Evolutionary conservation across 495 filamentous ascomycete genomes (phyloP), one percentile per base, ranked within the genome.

Genomic region (Annulohypoxylon nitens): DNA sequence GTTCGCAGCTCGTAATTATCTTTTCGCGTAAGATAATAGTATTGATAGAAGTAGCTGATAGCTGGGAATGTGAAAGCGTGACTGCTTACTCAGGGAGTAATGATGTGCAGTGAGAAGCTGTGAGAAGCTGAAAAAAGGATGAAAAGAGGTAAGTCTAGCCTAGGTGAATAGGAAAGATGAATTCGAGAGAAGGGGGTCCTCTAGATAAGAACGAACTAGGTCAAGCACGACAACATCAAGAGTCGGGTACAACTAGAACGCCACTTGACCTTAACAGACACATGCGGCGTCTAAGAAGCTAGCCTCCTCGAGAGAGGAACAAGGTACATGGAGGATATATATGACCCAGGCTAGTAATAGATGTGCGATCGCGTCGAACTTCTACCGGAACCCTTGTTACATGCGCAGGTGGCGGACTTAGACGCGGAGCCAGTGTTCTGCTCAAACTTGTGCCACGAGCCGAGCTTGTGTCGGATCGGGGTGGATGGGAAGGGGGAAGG

Each of bases 371-470:
- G 58, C 63, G 58, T 64, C 20, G 57, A 75, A 51, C 63, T 67
- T 67, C 63, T 67, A 67, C 58, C 36, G 41, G 59, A 45, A 55
- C 57, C 72, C 72, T 60, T 59, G 51, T 47, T 54, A 61, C 59
- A 55, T 55, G 51, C 61, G 67, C 63, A 75, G 65, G 67, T 70
- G 72, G 72, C 72, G 67, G 58, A 53, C 50, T 36, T 61, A 41
- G 58, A 45, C 57, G 26, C 23, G 36, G 59, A 59, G 36, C 63
- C 67, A 70, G 57, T 64, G 50, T 41, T 55, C 39, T 61, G 14
- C 50, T 51, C 26, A 70, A 64, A 59, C 39, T 36, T 53, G 57
- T 59, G 26, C 72, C 67, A 75, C 63, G 63, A 64, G 72, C 58
- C 34, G 53, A 48, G 18, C 37, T 54, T 48, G 51, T 62, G 39